These are phyloP conservation scores for Olyra latifolia DNA, from an alignment of 176 grass and related monocot genomes.

Conservation along the genomic window DNA sequence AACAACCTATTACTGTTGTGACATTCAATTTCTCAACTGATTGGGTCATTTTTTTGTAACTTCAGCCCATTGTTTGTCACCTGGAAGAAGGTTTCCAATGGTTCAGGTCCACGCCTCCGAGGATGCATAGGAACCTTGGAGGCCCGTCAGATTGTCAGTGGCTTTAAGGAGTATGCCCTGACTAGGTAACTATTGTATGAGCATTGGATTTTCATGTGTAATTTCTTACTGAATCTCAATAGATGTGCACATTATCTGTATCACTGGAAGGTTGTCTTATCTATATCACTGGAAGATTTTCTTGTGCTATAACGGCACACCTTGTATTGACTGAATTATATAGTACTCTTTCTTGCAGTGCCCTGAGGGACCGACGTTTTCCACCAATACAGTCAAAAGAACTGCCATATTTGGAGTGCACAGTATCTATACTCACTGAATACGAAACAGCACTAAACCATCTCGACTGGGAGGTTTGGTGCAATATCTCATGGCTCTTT, in stretches of 20 bases:
- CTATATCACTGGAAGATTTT: background rate
- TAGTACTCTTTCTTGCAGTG: slow-evolving; percentile 51
- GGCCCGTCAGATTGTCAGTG: slow-evolving; percentile 72
- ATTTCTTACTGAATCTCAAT: slow-evolving; percentile 1
- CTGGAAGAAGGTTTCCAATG: slow-evolving; percentile 96
- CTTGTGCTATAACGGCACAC: background rate
- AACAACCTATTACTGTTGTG: background rate
- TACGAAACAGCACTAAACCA: slow-evolving; percentile 79
- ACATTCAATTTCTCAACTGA: background rate
- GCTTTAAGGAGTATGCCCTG: slow-evolving; percentile 88
- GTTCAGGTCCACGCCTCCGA: slow-evolving; percentile 80
- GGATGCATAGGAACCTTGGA: slow-evolving; percentile 98
- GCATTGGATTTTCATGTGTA: background rate
- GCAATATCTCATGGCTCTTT: background rate
- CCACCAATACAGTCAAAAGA: slow-evolving; percentile 88
- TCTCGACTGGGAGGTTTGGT: slow-evolving; percentile 95
- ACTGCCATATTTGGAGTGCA: slow-evolving; percentile 90
- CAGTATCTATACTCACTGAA: slow-evolving; percentile 82
- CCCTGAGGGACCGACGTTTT: slow-evolving; percentile 85
- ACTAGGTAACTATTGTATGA: slow-evolving; percentile 67
- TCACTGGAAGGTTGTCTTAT: background rate
- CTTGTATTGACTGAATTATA: background rate
- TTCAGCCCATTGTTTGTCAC: slow-evolving; percentile 99
- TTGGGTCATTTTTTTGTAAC: slow-evolving; percentile 28
- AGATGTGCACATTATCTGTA: background rate